These are phyloP conservation scores for Eremothecium sinecaudum DNA, from an alignment of 1,139 yeast genomes.

Conservation along the genomic window DNA sequence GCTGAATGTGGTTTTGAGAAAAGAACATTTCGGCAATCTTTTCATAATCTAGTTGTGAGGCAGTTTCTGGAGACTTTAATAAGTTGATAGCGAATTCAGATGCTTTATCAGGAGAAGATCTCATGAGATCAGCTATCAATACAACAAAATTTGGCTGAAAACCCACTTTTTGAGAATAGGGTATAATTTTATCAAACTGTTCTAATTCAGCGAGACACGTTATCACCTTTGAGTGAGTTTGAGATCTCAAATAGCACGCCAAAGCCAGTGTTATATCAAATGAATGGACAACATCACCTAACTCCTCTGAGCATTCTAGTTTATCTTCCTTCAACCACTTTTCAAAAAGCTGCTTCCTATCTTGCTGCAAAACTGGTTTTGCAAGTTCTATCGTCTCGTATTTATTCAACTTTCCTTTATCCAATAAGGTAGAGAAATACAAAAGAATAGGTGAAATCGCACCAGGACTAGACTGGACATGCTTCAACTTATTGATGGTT, in stretches of 20 bases:
- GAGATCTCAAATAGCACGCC: slow-evolving; percentile 82
- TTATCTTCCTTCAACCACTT: slow-evolving; percentile 96
- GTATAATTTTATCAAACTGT: slow-evolving; percentile 90
- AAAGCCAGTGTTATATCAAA: slow-evolving; percentile 78
- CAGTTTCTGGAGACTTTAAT: slow-evolving; percentile 51
- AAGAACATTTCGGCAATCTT: slow-evolving; percentile 88
- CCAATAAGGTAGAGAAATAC: slow-evolving; percentile 84
- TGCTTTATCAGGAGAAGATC: slow-evolving; percentile 95
- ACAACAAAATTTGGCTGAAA: slow-evolving; percentile 87
- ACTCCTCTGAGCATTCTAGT: slow-evolving; percentile 86
- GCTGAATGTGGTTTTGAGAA: slow-evolving; percentile 90
- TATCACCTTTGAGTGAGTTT: slow-evolving; percentile 82
- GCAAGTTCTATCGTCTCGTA: slow-evolving; percentile 93
- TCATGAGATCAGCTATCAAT: slow-evolving; percentile 79
- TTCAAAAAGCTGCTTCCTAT: slow-evolving; percentile 86
- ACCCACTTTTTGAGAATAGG: slow-evolving; percentile 83
- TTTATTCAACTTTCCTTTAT: slow-evolving; percentile 86
- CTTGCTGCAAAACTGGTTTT: slow-evolving; percentile 91
- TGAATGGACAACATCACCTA: slow-evolving; percentile 92
- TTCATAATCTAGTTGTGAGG: slow-evolving; percentile 67
- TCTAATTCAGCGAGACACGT: slow-evolving; percentile 90
- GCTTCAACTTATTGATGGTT: slow-evolving; percentile 86
- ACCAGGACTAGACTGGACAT: slow-evolving; percentile 91
- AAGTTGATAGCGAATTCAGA: slow-evolving; percentile 92
- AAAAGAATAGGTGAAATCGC: slow-evolving; percentile 90